A percentile compares a stretch with the other conserved stretches of the same genome.
Evolutionary conservation across 179 eudicot genomes (phyloP).

Genomic region (Amaranthus tricolor): DNA sequence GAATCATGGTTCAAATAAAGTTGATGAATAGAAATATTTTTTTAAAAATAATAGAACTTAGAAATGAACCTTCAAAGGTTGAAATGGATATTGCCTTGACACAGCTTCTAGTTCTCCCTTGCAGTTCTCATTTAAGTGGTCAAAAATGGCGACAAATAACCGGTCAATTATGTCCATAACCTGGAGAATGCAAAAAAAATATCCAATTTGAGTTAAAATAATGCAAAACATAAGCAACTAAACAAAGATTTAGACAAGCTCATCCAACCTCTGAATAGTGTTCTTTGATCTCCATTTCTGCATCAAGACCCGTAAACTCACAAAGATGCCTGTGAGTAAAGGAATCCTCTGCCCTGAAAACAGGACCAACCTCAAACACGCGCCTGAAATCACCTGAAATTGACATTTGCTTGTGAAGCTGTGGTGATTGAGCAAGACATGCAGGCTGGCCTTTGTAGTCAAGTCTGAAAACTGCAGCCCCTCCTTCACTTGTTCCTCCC

Average conservation of each 20-base stretch:
- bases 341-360: slow-evolving; percentile 94
- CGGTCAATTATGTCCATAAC: slow-evolving; percentile 89
- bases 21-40: no score
- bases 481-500: slow-evolving; percentile 95
- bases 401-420: slow-evolving; percentile 95
- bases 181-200: slow-evolving; percentile 35
- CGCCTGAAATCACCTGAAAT: slow-evolving; percentile 84
- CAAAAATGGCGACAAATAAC: slow-evolving; percentile 76
- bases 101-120: slow-evolving; percentile 69
- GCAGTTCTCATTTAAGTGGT: slow-evolving; percentile 60
- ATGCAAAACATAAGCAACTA: neutral
- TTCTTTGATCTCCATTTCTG: slow-evolving; percentile 92
- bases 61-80: slow-evolving; percentile 60
- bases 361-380: slow-evolving; percentile 91
- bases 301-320: slow-evolving; percentile 95
- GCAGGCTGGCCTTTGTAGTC: slow-evolving; percentile 91
- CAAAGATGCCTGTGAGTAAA: slow-evolving; percentile 88
- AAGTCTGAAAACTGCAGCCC: slow-evolving; percentile 86
- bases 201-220: neutral
- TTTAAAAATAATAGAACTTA: neutral
- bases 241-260: neutral
- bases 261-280: slow-evolving; percentile 80
- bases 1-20: no score
- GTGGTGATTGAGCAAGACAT: slow-evolving; percentile 95
- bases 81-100: slow-evolving; percentile 69